Base-by-base conservation (phyloP, 805 yeast genomes). In the Saturnispora saitoi region DNA sequence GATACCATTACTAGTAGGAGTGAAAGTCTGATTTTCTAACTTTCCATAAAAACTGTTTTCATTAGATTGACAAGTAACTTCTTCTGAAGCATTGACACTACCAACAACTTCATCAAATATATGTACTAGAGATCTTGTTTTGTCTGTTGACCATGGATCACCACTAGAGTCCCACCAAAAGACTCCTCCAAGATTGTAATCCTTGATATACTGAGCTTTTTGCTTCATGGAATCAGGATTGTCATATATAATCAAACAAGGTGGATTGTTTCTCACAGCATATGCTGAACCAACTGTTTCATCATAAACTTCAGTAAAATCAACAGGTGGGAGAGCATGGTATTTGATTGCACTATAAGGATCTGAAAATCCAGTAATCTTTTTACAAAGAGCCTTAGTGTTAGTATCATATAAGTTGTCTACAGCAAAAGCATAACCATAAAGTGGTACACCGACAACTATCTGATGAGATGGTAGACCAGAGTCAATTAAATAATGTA, bases 81-180 rank as follows among this genome's bases (percentile, higher is more conserved):
- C 9, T 19, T 28, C 28, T 3, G 36, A 19, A 17, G 17, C 11
- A 11, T 15, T 22, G 20, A 38, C 24, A 1, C 67, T 63, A 7
- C 63, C 70, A 4, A 72, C 44, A 44, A 68, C 69, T 42, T 66
- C 61, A 22, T 75, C 73, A 65, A 77, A 81, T 3, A 64, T 66
- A n/a, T 60, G 51, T 9, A 80, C 56, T 26, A 80, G 60, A 0
- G 81, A 75, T 32, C 69, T 57, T 1, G 58, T 47, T 2, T 58
- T 55, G 42, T 68, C 56, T 2, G 34, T 31, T 43, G 64, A 59
- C 40, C 43, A 58, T 2, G 64, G 57, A 58, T 88, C 95, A 2
- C 95, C 96, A 49, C 82, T 74, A 0, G 95, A 82, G 58, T 91
- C 97, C 98, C 98, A 91, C 83, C 86, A 90, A 78, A 93, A 81